Conservation (phyloP, 139 green algal species). For the Chlorokybus atmophyticus region DNA sequence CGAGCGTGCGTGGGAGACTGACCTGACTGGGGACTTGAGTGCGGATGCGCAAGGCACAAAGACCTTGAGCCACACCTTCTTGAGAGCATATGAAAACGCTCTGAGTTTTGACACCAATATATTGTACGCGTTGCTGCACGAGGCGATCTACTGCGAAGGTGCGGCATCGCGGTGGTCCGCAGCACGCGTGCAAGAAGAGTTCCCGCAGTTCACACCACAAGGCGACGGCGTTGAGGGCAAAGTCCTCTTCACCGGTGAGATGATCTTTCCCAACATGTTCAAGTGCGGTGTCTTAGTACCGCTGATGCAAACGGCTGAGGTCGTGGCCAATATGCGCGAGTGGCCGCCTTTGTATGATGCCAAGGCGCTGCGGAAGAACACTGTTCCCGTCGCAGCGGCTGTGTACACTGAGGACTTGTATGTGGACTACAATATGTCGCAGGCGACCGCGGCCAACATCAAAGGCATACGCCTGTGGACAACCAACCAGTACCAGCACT, state of each 20-base stretch:
- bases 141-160: slow-evolving; percentile 87
- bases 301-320: slow-evolving; percentile 51
- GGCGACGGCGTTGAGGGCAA: too few relatives aligned
- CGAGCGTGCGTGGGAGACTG: too few relatives aligned
- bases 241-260: too few relatives aligned
- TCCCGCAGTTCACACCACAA: too few relatives aligned
- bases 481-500: slow-evolving; percentile 83
- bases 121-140: slow-evolving; percentile 86
- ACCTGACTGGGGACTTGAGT: too few relatives aligned
- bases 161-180: slow-evolving; percentile 28
- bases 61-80: too few relatives aligned
- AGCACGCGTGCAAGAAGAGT: slow-evolving; percentile 6
- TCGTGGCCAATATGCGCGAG: slow-evolving; percentile 53
- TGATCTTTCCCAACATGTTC: slow-evolving; percentile 92
- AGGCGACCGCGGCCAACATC: slow-evolving; percentile 38
- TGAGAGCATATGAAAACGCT: slow-evolving; percentile 29
- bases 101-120: slow-evolving; percentile 79
- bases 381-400: slow-evolving; percentile 49
- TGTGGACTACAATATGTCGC: slow-evolving; percentile 71
- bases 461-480: slow-evolving; percentile 50
- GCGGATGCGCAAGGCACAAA: too few relatives aligned
- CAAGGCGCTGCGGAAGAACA: slow-evolving; percentile 28
- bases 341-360: slow-evolving; percentile 74
- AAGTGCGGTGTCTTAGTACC: too few relatives aligned
- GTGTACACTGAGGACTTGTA: slow-evolving; percentile 83